A percentile compares a stretch with the other conserved stretches of the same genome.
These are phyloP conservation scores for Chlamydomonas incerta DNA, from an alignment of 139 green algal species.

Conservation along the genomic window DNA sequence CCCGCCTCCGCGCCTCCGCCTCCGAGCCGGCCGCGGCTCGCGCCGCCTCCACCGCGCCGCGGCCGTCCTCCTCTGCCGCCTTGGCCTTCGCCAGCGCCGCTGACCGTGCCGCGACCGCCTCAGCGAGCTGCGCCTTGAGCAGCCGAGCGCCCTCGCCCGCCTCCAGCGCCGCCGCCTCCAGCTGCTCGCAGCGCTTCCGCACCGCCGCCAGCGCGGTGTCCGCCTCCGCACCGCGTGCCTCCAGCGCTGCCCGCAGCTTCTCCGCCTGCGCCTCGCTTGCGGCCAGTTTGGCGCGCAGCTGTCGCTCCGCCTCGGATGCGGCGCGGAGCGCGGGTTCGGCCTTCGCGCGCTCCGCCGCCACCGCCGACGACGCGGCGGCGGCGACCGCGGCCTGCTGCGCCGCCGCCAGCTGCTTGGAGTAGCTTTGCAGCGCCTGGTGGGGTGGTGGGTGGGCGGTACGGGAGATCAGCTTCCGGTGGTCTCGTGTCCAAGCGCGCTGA, in stretches of 20 bases:
- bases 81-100: background rate
- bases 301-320: background rate
- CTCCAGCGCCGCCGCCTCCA: background rate
- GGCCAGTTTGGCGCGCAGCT: background rate
- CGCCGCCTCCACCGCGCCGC: too few relatives aligned
- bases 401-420: background rate
- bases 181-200: background rate
- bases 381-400: constrained; percentile 1
- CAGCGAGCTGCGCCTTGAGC: background rate
- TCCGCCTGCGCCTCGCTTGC: background rate
- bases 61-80: background rate
- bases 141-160: background rate
- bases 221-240: background rate
- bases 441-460: too few relatives aligned
- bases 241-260: background rate
- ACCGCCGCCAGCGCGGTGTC: background rate
- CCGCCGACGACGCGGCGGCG: background rate
- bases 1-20: too few relatives aligned
- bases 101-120: background rate
- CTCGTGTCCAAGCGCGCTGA: too few relatives aligned
- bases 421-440: constrained; percentile 4
- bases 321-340: background rate
- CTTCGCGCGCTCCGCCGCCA: background rate
- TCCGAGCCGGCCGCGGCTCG: too few relatives aligned
- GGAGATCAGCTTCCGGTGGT: too few relatives aligned